Conservation (phyloP, 495 filamentous ascomycete species). For the Aspergillus homomorphus region DNA sequence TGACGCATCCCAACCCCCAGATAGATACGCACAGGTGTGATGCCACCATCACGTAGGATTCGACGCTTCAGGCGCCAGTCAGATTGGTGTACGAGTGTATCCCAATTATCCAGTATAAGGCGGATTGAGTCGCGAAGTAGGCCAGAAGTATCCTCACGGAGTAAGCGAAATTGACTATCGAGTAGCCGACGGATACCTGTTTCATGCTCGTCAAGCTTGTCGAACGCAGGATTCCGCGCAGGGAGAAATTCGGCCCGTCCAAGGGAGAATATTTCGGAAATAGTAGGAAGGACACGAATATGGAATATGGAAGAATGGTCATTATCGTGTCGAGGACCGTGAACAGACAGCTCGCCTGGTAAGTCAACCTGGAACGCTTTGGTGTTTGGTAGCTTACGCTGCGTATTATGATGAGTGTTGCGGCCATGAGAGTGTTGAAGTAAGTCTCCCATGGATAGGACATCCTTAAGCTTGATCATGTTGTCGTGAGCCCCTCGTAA, state of each 20-base stretch:
- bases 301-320: constrained; percentile 2
- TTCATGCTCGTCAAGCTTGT: constrained; percentile 40
- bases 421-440: not conserved
- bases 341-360: constrained; percentile 1
- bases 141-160: constrained; percentile 61
- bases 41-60: constrained; percentile 4
- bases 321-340: constrained; percentile 9
- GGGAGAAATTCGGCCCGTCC: constrained; percentile 2
- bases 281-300: constrained; percentile 3
- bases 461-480: constrained; percentile 4
- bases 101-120: constrained; percentile 31
- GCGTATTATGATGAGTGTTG: no score
- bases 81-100: constrained; percentile 1
- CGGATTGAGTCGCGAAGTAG: constrained; percentile 54
- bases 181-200: constrained; percentile 51
- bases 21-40: constrained; percentile 13
- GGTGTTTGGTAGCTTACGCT: not conserved
- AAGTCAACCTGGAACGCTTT: not conserved
- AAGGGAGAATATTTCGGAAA: not conserved
- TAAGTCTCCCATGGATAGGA: constrained; percentile 5
- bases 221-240: not conserved
- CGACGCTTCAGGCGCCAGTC: constrained; percentile 10
- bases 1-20: not conserved
- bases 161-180: constrained; percentile 60
- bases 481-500: not conserved